phyloP scores from a whole-genome alignment of 2,329 filamentous ascomycete species.

The Capronia americana region DNA sequence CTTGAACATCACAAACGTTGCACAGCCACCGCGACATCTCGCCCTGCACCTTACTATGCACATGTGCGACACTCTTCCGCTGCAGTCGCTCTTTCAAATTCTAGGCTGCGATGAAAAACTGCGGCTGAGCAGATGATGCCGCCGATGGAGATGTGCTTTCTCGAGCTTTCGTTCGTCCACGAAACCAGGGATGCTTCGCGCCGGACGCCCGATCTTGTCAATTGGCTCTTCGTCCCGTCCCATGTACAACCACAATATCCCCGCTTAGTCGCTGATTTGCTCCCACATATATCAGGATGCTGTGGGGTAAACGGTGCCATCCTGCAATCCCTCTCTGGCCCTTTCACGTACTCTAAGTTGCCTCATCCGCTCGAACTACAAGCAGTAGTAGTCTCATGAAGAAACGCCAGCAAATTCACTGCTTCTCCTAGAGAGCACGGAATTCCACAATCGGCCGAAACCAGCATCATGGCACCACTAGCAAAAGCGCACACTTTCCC shows the following conservation, averaged over 20 bases:
- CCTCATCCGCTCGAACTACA: not conserved
- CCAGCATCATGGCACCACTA: not conserved
- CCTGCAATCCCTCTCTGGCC: not conserved
- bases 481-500: not conserved
- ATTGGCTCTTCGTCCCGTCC: not conserved
- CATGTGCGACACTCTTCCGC: not conserved
- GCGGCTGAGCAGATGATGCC: not conserved
- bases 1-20: not conserved
- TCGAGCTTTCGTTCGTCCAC: not conserved
- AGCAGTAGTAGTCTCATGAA: not conserved
- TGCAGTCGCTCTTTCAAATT: not conserved
- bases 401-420: not conserved
- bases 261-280: not conserved
- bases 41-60: not conserved
- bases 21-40: not conserved
- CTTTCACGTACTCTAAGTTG: not conserved
- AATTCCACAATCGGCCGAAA: not conserved
- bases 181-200: not conserved
- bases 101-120: not conserved
- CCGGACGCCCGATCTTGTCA: not conserved
- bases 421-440: not conserved
- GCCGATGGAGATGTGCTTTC: not conserved
- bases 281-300: not conserved
- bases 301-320: not conserved
- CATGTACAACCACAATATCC: not conserved